These are phyloP conservation scores for Lipomyces sp. DNA, from an alignment of 805 yeast genomes.

Conservation along the genomic window DNA sequence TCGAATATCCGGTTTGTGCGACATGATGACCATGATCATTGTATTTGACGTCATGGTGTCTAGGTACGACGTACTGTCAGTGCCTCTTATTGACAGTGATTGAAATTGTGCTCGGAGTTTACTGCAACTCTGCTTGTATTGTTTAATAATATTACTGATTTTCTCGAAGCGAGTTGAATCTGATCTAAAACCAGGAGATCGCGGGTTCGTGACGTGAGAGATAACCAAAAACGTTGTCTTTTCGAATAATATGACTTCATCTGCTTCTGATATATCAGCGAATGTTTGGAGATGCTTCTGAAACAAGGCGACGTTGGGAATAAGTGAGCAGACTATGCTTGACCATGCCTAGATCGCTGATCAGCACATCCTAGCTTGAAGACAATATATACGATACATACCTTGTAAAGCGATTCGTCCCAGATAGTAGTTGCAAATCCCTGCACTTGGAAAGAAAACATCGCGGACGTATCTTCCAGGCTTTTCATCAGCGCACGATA, in stretches of 20 bases:
- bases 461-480: slow-evolving; percentile 66
- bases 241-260: slow-evolving; percentile 89
- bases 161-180: slow-evolving; percentile 95
- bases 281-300: slow-evolving; percentile 76
- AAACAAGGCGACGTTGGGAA: slow-evolving; percentile 84
- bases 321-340: slow-evolving; percentile 88
- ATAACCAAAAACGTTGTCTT: slow-evolving; percentile 88
- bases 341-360: slow-evolving; percentile 73
- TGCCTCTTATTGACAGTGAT: slow-evolving; percentile 70
- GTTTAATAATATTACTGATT: slow-evolving; percentile 89
- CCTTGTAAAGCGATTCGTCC: slow-evolving; percentile 91
- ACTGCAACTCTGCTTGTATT: slow-evolving; percentile 89
- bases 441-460: slow-evolving; percentile 42
- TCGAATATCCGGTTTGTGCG: slow-evolving; percentile 36
- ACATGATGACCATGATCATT: slow-evolving; percentile 52
- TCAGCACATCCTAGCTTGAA: neutral
- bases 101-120: slow-evolving; percentile 85
- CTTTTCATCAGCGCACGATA: slow-evolving; percentile 84
- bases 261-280: slow-evolving; percentile 76
- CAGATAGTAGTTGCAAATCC: slow-evolving; percentile 97
- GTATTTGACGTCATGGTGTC: slow-evolving; percentile 52
- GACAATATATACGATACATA: neutral
- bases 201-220: slow-evolving; percentile 50
- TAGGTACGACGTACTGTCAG: slow-evolving; percentile 48
- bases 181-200: slow-evolving; percentile 44